phyloP scores from a whole-genome alignment of 2,329 filamentous ascomycete species.

The Blastomyces emzantsi region DNA sequence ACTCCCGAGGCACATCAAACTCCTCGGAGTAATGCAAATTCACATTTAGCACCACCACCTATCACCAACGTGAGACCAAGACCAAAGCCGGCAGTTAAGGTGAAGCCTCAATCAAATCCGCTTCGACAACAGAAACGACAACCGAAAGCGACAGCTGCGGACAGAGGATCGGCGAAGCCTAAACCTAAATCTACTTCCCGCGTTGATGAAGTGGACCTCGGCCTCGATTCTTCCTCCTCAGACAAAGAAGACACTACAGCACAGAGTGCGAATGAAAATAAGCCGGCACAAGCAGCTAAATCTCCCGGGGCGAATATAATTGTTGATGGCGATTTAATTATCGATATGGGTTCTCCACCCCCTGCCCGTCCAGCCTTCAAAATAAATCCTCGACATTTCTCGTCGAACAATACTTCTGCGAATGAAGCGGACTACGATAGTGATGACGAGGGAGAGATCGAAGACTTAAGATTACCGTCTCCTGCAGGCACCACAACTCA shows the following conservation, averaged over 20 bases:
- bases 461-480: conserved; percentile 31
- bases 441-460: conserved; percentile 35
- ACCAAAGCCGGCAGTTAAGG: conserved; percentile 18
- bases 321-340: conserved; percentile 40
- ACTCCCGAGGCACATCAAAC: conserved; percentile 30
- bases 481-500: conserved; percentile 23
- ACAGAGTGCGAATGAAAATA: conserved; percentile 20
- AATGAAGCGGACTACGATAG: conserved; percentile 28
- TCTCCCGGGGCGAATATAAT: conserved; percentile 38
- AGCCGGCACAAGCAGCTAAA: conserved; percentile 24
- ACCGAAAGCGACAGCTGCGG: conserved; percentile 20
- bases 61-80: conserved; percentile 22
- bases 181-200: conserved; percentile 19
- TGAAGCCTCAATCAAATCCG: conserved; percentile 25
- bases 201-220: conserved; percentile 21
- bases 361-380: conserved; percentile 32
- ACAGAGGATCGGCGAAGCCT: conserved; percentile 19
- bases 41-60: conserved; percentile 24
- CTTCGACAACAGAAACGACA: conserved; percentile 24
- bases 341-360: conserved; percentile 41
- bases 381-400: conserved; percentile 35
- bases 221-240: conserved; percentile 24
- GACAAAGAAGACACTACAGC: conserved; percentile 26
- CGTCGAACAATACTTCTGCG: conserved; percentile 34
- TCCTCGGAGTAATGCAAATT: conserved; percentile 28